These are phyloP conservation scores for Fusarium sarcochroum DNA, from an alignment of 2,329 filamentous ascomycete genomes.

Conservation along the genomic window DNA sequence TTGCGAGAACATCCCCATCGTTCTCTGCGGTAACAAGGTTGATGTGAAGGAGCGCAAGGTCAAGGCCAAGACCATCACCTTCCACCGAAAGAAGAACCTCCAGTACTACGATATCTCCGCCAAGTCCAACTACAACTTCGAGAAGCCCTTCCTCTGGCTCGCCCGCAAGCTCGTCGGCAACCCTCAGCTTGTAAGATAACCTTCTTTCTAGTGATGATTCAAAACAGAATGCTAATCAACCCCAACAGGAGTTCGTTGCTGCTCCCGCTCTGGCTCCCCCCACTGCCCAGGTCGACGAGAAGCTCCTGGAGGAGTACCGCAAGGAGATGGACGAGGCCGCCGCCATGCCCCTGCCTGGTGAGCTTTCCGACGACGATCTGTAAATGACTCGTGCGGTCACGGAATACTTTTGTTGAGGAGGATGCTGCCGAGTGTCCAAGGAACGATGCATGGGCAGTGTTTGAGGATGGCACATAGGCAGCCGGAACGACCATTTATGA, in stretches of 20 bases:
- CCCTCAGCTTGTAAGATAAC: constrained; percentile 60
- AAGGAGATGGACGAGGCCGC: constrained; percentile 90
- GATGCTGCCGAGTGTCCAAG: constrained; percentile 44
- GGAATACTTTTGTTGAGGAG: constrained; percentile 50
- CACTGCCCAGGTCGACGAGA: constrained; percentile 89
- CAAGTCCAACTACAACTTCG: constrained; percentile 99
- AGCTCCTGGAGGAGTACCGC: constrained; percentile 84
- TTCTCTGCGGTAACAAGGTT: constrained; percentile 99
- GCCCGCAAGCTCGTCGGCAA: constrained; percentile 98
- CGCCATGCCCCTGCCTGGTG: constrained; percentile 88
- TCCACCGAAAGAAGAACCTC: constrained; percentile 99
- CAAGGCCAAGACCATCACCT: constrained; percentile 99
- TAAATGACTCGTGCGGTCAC: constrained; percentile 58
- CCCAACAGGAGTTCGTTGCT: constrained; percentile 89
- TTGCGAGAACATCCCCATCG: constrained; percentile 99
- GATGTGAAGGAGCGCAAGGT: constrained; percentile 99
- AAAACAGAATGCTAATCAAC: constrained; percentile 46
- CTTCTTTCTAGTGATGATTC: not conserved
- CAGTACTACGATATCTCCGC: constrained; percentile 99
- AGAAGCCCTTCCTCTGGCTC: constrained; percentile 99
- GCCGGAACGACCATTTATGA: constrained; percentile 57
- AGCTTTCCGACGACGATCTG: constrained; percentile 84
- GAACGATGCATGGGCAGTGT: constrained; percentile 44
- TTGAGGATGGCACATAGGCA: constrained; percentile 51
- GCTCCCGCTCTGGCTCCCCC: constrained; percentile 94